A percentile compares a stretch with the other conserved stretches of the same genome.
phyloP scores from a whole-genome alignment of 257 asterid genomes.

The Lantana camara region DNA sequence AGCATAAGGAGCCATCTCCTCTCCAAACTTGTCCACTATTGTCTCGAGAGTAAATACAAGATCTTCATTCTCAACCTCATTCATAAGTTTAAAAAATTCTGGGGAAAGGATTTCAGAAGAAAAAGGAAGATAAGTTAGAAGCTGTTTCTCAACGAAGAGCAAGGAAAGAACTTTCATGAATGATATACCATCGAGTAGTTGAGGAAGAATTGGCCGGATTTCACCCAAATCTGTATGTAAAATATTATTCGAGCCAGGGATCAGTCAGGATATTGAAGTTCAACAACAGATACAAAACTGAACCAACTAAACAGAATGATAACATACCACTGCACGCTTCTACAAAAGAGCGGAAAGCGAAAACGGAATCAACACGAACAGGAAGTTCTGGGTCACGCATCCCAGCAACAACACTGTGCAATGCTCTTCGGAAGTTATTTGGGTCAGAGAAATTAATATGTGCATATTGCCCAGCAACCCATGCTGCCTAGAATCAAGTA shows the following conservation, averaged over 20 bases:
- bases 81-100: conserved; percentile 97
- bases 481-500: conserved; percentile 75
- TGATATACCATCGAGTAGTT: conserved; percentile 82
- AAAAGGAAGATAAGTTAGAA: conserved; percentile 18
- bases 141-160: conserved; percentile 1
- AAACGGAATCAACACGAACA: conserved; percentile 97
- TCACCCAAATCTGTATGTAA: conserved; percentile 68
- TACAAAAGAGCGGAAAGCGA: conserved; percentile 89
- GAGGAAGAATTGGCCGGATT: conserved; percentile 94
- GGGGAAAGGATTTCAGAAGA: conserved; percentile 27
- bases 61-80: conserved; percentile 99
- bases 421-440: conserved; percentile 82
- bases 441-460: conserved; percentile 79
- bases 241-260: conserved; percentile 14
- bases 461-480: conserved; percentile 99
- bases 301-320: conserved; percentile 4
- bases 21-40: conserved; percentile 98
- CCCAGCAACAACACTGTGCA: conserved; percentile 92
- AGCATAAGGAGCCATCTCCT: conserved; percentile 99
- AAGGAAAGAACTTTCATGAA: conserved; percentile 6
- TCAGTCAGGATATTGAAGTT: conserved; percentile 21
- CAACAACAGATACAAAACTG: not conserved
- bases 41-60: conserved; percentile 97
- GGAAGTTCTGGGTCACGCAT: conserved; percentile 99
- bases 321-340: conserved; percentile 93